Percentiles rank a stretch among this genome's conserved stretches.
Evolutionary conservation across 2,329 filamentous ascomycete species (phyloP).

Genomic region (Phialophora expanda): DNA sequence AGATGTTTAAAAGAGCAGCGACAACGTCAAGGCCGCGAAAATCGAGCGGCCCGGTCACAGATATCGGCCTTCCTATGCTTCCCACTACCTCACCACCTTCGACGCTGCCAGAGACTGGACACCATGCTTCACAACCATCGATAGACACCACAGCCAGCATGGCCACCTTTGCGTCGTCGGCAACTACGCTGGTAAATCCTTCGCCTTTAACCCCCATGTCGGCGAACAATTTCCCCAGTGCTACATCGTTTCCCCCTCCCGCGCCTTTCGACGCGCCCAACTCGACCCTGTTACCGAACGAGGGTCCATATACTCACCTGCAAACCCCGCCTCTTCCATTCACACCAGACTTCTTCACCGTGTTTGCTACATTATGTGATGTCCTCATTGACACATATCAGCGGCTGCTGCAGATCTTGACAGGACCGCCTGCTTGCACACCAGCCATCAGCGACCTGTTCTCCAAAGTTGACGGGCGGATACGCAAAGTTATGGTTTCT

Average conservation of each 20-base stretch:
- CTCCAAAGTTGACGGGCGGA: conserved; percentile 80
- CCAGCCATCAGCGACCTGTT: conserved; percentile 80
- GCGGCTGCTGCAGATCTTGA: conserved; percentile 74
- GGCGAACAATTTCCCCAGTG: conserved; percentile 40
- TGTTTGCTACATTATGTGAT: conserved; percentile 93
- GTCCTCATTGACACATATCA: conserved; percentile 92
- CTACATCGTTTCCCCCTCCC: conserved; percentile 63
- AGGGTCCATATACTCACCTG: conserved; percentile 71
- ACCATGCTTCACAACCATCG: conserved; percentile 34
- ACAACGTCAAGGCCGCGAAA: conserved; percentile 60
- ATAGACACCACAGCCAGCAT: conserved; percentile 54
- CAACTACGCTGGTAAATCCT: conserved; percentile 39
- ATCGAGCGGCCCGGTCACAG: conserved; percentile 56
- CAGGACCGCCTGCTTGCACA: conserved; percentile 74
- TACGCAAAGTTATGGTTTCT: conserved; percentile 87
- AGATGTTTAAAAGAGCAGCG: conserved; percentile 75
- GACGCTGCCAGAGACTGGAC: conserved; percentile 29
- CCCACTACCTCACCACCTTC: conserved; percentile 31
- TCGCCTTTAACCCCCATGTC: conserved; percentile 45
- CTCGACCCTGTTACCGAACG: conserved; percentile 37
- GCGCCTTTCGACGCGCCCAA: conserved; percentile 47
- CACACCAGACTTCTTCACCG: conserved; percentile 96
- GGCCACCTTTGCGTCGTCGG: conserved; percentile 47
- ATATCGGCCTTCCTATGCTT: conserved; percentile 61
- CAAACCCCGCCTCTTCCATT: conserved; percentile 93